These are phyloP conservation scores for Austroboletus sp. DNA, from an alignment of 1,284 basidiomycete species.

Conservation along the genomic window DNA sequence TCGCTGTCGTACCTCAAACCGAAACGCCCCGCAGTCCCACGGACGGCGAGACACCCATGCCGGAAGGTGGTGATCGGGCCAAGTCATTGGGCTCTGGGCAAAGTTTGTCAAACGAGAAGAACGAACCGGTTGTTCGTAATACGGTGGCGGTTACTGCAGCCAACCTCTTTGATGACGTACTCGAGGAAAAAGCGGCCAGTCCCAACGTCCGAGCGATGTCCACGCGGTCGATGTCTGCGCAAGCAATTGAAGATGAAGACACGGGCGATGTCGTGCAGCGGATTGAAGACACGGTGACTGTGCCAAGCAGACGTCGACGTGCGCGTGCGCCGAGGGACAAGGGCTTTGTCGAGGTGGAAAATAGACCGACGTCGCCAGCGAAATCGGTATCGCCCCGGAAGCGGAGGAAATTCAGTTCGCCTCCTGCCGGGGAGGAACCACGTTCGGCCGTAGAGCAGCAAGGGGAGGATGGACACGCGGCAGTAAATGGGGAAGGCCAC, in stretches of 20 bases:
- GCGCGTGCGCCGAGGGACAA: slow-evolving; percentile 19
- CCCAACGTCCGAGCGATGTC: slow-evolving; percentile 15
- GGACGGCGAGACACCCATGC: slow-evolving; percentile 25
- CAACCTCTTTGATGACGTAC: slow-evolving; percentile 30
- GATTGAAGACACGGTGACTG: slow-evolving; percentile 6
- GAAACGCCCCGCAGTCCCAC: slow-evolving; percentile 19
- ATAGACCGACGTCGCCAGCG: slow-evolving; percentile 8
- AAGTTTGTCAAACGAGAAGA: slow-evolving; percentile 15
- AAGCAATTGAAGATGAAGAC: slow-evolving; percentile 10
- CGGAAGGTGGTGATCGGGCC: slow-evolving; percentile 16
- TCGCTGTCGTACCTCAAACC: slow-evolving; percentile 17
- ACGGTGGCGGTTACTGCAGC: slow-evolving; percentile 24
- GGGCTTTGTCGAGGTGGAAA: neutral
- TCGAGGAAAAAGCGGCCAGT: slow-evolving; percentile 10
- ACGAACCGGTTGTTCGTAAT: slow-evolving; percentile 12
- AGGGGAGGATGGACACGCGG: slow-evolving; percentile 1
- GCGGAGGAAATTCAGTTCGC: slow-evolving; percentile 26
- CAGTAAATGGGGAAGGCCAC: slow-evolving; percentile 18
- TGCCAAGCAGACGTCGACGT: slow-evolving; percentile 27
- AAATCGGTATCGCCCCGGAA: slow-evolving; percentile 21
- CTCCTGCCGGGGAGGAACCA: slow-evolving; percentile 11
- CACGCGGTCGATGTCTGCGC: slow-evolving; percentile 17
- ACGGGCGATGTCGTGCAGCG: slow-evolving; percentile 2
- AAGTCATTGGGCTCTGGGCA: slow-evolving; percentile 16
- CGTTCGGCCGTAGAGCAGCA: slow-evolving; percentile 6